phyloP scores from a whole-genome alignment of 139 green algal genomes.

The Chlorella ohadii region DNA sequence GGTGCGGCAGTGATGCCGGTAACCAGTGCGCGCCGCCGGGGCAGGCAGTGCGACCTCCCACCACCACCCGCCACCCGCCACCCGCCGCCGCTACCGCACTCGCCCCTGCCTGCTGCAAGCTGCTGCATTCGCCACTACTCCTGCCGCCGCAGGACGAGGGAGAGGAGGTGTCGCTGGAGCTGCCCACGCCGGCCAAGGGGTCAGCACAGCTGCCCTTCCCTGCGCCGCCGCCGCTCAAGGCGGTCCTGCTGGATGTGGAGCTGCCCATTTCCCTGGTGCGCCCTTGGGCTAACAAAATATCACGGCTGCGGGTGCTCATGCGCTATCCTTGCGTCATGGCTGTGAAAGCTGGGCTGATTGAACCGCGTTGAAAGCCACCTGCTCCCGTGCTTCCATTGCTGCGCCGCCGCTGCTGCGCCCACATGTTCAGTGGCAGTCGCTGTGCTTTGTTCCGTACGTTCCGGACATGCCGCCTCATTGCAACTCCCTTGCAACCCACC shows the following conservation, averaged over 20 bases:
- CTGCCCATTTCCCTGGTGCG: slow-evolving; percentile 3
- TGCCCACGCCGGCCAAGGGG: not conserved
- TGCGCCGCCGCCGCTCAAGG: slow-evolving; percentile 21
- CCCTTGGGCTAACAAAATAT: not conserved
- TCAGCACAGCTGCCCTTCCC: not conserved
- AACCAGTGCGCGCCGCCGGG: not conserved
- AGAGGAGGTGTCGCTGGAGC: slow-evolving; percentile 20
- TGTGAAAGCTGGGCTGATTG: too few species aligned
- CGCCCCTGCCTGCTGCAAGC: not conserved
- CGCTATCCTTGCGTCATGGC: too few species aligned
- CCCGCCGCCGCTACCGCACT: not conserved
- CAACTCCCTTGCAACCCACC: too few species aligned
- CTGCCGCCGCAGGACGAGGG: slow-evolving; percentile 4
- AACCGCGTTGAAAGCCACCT: too few species aligned
- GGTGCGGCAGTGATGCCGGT: too few species aligned
- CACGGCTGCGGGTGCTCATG: too few species aligned
- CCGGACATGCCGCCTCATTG: too few species aligned
- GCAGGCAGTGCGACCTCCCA: not conserved
- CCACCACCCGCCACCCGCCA: not conserved
- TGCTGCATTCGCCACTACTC: not conserved
- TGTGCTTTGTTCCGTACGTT: too few species aligned
- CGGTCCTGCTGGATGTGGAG: slow-evolving; percentile 26
- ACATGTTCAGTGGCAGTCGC: too few species aligned
- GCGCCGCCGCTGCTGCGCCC: too few species aligned
- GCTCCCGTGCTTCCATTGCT: too few species aligned